phyloP scores from a whole-genome alignment of 139 green algal species.

The Ulvella scutata region DNA sequence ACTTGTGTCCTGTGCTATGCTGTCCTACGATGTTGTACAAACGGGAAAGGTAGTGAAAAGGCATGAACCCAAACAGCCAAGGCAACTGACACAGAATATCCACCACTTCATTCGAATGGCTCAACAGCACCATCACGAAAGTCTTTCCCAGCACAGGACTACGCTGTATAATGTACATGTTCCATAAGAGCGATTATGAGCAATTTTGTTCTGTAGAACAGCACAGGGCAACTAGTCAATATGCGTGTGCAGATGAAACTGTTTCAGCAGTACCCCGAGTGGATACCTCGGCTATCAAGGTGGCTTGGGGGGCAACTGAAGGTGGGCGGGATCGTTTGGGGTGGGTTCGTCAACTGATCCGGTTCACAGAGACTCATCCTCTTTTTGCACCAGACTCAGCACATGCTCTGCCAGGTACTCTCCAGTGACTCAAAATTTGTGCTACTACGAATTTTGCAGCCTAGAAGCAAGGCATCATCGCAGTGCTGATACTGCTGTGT shows the following conservation, averaged over 20 bases:
- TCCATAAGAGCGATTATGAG: neutral
- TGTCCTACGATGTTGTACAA: too few relatives aligned
- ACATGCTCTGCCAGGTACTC: neutral
- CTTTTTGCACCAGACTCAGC: neutral
- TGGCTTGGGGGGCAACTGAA: slow-evolving; percentile 20
- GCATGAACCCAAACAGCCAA: too few relatives aligned
- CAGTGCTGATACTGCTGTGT: too few relatives aligned
- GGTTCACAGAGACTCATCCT: slow-evolving; percentile 16
- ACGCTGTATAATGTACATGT: neutral
- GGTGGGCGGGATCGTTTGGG: slow-evolving; percentile 21
- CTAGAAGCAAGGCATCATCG: too few relatives aligned
- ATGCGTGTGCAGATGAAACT: neutral
- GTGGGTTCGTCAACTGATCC: slow-evolving; percentile 29
- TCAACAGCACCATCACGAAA: neutral
- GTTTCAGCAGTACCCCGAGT: neutral
- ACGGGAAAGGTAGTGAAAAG: too few relatives aligned
- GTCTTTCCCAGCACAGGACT: neutral
- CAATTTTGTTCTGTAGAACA: neutral
- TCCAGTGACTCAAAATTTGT: neutral
- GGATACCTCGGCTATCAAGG: neutral
- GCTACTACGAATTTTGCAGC: too few relatives aligned
- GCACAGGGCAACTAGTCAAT: too few relatives aligned
- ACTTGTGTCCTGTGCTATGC: too few relatives aligned
- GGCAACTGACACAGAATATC: neutral
- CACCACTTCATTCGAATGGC: neutral